These are phyloP conservation scores for Lepidium campestre DNA, from an alignment of 441 rosid genomes.

Conservation along the genomic window DNA sequence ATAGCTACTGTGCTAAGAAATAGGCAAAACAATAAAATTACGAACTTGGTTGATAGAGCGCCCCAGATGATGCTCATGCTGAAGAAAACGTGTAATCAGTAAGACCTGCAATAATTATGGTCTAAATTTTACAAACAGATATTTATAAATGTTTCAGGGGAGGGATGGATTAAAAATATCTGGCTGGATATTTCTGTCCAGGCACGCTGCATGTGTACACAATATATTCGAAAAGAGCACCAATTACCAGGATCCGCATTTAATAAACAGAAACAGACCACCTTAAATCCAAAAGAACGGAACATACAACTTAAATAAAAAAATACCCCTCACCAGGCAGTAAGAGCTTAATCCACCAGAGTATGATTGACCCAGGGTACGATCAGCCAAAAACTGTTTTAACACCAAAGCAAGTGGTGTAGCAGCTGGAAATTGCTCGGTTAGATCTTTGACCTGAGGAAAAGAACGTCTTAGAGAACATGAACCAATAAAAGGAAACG, in stretches of 20 bases:
- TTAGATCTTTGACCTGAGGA: slow-evolving; percentile 78
- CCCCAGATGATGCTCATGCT: slow-evolving; percentile 95
- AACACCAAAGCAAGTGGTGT: slow-evolving; percentile 94
- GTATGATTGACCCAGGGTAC: slow-evolving; percentile 95
- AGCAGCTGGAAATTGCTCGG: slow-evolving; percentile 94
- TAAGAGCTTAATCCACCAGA: slow-evolving; percentile 99
- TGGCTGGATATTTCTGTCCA: background rate
- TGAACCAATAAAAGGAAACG: background rate
- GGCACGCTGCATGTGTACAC: background rate
- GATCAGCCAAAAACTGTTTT: slow-evolving; percentile 98
- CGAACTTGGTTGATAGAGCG: slow-evolving; percentile 79
- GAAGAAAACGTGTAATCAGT: slow-evolving; percentile 86
- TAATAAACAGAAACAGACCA: slow-evolving; percentile 15
- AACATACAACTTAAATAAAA: background rate
- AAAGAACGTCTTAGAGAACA: slow-evolving; percentile 18
- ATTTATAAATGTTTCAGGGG: slow-evolving; percentile 1
- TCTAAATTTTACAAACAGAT: slow-evolving; percentile 8
- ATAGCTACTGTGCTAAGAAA: slow-evolving; percentile 1
- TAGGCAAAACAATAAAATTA: slow-evolving; percentile 6
- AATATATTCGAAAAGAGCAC: slow-evolving; percentile 1
- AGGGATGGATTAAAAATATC: background rate
- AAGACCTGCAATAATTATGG: slow-evolving; percentile 55
- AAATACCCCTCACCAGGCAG: slow-evolving; percentile 66
- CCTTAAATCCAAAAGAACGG: slow-evolving; percentile 6
- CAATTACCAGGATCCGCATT: slow-evolving; percentile 2